Conservation (phyloP, 352 stramenopile species). For the Pythium sukuiense region DNA sequence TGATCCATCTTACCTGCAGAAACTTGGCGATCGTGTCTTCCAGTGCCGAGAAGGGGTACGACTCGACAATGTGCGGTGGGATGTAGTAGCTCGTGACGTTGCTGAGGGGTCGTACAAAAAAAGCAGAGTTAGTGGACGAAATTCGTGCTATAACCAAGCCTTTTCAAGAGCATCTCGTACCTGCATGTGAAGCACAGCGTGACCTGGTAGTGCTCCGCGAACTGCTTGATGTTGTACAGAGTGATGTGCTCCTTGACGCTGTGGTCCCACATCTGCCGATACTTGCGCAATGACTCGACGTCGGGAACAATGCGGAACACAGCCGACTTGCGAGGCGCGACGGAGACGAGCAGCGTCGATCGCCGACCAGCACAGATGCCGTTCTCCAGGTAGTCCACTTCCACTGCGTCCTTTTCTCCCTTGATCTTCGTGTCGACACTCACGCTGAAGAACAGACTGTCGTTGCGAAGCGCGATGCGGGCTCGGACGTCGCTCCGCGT, state of each 20-base stretch:
- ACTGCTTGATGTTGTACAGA: slow-evolving; percentile 90
- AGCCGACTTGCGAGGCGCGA: slow-evolving; percentile 51
- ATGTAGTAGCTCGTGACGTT: slow-evolving; percentile 86
- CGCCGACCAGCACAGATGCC: slow-evolving; percentile 66
- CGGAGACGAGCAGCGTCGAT: slow-evolving; percentile 65
- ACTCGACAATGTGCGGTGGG: slow-evolving; percentile 79
- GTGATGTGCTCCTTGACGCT: slow-evolving; percentile 88
- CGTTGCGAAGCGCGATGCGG: slow-evolving; percentile 74
- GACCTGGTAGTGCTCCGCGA: slow-evolving; percentile 87
- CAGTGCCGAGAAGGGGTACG: slow-evolving; percentile 80
- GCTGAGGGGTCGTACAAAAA: slow-evolving; percentile 9
- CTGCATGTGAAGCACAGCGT: slow-evolving; percentile 87
- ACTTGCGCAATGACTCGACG: slow-evolving; percentile 63
- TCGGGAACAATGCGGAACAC: slow-evolving; percentile 78
- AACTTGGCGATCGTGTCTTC: slow-evolving; percentile 90
- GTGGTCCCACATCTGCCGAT: slow-evolving; percentile 85
- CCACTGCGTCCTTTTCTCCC: slow-evolving; percentile 38
- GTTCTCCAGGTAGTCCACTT: slow-evolving; percentile 67
- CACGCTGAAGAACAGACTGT: slow-evolving; percentile 86
- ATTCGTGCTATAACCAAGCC: too few relatives aligned
- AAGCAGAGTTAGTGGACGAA: background rate
- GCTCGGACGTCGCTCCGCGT: slow-evolving; percentile 62
- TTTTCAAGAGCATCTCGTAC: slow-evolving; percentile 28
- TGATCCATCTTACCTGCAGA: slow-evolving; percentile 51
- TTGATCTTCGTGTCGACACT: slow-evolving; percentile 44